These are phyloP conservation scores for Vanrija sp. DNA, from an alignment of 1,284 basidiomycete species.

Conservation along the genomic window DNA sequence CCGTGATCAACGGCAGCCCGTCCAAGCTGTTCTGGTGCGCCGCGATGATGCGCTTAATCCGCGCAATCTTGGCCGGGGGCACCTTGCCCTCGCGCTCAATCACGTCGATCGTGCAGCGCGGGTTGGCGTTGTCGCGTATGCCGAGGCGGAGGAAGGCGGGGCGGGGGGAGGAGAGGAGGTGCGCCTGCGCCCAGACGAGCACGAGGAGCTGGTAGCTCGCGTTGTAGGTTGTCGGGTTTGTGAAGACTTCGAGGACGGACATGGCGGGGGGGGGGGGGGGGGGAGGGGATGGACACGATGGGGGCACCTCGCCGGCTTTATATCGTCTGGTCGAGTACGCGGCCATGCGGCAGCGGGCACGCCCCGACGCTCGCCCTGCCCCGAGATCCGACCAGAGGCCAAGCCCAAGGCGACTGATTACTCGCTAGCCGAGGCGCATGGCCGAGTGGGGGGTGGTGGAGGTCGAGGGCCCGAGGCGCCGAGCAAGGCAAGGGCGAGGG, in stretches of 20 bases:
- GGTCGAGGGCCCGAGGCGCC: no score
- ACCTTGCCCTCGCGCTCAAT: slow-evolving; percentile 35
- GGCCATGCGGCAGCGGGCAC: no score
- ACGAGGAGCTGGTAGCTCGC: slow-evolving; percentile 35
- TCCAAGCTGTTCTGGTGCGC: slow-evolving; percentile 38
- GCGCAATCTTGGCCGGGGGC: slow-evolving; percentile 17
- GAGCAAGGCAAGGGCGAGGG: no score
- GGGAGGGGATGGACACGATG: no score
- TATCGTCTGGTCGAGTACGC: no score
- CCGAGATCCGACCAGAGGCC: no score
- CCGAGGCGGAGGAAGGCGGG: slow-evolving; percentile 21
- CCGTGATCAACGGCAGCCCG: slow-evolving; percentile 25
- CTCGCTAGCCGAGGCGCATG: no score
- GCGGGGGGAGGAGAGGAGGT: slow-evolving; percentile 22
- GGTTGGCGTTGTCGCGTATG: slow-evolving; percentile 30
- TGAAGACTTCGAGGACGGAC: background rate
- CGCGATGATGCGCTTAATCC: slow-evolving; percentile 29
- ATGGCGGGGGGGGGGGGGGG: background rate
- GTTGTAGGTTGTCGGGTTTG: slow-evolving; percentile 18
- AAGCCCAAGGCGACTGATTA: no score
- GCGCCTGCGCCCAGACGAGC: slow-evolving; percentile 27
- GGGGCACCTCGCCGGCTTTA: no score
- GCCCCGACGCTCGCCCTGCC: no score
- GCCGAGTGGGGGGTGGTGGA: no score
- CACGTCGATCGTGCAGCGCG: slow-evolving; percentile 20